Percentiles rank a stretch among this genome's conserved stretches.
phyloP scores from a whole-genome alignment of 192 early-diverging fungal species.

The Coemansia umbellata region DNA sequence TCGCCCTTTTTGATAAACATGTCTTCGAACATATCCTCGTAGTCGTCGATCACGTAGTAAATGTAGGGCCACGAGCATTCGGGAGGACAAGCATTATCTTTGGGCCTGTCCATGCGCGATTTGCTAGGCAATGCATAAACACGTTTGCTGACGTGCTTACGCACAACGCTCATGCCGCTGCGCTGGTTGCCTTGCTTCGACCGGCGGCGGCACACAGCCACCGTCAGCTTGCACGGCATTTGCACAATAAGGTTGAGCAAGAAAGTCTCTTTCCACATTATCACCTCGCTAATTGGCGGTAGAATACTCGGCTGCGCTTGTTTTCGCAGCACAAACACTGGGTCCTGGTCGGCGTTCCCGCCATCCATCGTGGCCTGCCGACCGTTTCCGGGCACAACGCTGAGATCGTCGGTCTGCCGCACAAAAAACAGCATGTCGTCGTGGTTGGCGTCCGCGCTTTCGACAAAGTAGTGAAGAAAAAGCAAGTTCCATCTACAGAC shows the following conservation, averaged over 20 bases:
- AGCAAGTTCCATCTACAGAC: slow-evolving; percentile 49
- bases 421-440: slow-evolving; percentile 91
- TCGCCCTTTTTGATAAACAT: slow-evolving; percentile 79
- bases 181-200: slow-evolving; percentile 52
- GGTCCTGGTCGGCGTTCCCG: slow-evolving; percentile 52
- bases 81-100: slow-evolving; percentile 74
- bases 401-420: slow-evolving; percentile 42
- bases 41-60: slow-evolving; percentile 92
- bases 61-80: slow-evolving; percentile 89
- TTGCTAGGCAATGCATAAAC: slow-evolving; percentile 90
- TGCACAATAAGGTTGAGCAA: slow-evolving; percentile 89
- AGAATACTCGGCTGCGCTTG: slow-evolving; percentile 54
- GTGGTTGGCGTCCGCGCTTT: slow-evolving; percentile 60
- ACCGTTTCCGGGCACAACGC: slow-evolving; percentile 10
- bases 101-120: slow-evolving; percentile 79
- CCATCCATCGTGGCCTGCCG: neutral
- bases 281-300: slow-evolving; percentile 64
- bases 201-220: slow-evolving; percentile 74
- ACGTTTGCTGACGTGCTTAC: slow-evolving; percentile 62
- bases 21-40: slow-evolving; percentile 85
- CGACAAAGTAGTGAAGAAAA: slow-evolving; percentile 65
- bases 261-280: slow-evolving; percentile 91
- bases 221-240: slow-evolving; percentile 85
- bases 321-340: slow-evolving; percentile 82
- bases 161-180: slow-evolving; percentile 69